Evolutionary conservation across 2,329 filamentous ascomycete species (phyloP).

Genomic region (Fusarium sp.): DNA sequence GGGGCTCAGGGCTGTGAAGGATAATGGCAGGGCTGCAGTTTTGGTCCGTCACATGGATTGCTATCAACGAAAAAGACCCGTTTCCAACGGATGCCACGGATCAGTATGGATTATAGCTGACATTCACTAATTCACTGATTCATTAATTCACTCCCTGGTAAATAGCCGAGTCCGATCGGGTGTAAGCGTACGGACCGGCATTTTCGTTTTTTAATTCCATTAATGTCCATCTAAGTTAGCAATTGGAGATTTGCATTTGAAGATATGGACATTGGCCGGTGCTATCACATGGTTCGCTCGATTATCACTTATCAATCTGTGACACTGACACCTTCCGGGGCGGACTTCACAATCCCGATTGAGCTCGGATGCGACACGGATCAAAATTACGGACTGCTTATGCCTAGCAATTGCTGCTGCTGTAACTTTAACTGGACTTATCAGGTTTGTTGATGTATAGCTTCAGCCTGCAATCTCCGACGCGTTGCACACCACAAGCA

Average conservation of each 20-base stretch:
- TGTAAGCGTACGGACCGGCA: slow-evolving; percentile 36
- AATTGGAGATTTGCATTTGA: slow-evolving; percentile 9
- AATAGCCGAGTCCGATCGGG: slow-evolving; percentile 46
- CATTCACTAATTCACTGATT: slow-evolving; percentile 29
- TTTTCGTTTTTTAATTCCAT: slow-evolving; percentile 38
- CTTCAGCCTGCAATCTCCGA: background rate
- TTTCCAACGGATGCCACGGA: slow-evolving; percentile 48
- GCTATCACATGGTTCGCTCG: slow-evolving; percentile 12
- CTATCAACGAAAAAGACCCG: slow-evolving; percentile 48
- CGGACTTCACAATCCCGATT: slow-evolving; percentile 9
- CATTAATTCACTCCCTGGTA: slow-evolving; percentile 19
- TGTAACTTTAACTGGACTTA: background rate
- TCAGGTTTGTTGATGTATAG: slow-evolving; percentile 2
- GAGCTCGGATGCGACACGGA: slow-evolving; percentile 24
- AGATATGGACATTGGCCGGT: background rate
- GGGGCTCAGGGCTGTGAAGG: slow-evolving; percentile 5
- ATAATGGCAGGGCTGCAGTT: slow-evolving; percentile 40
- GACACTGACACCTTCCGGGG: background rate
- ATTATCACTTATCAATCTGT: slow-evolving; percentile 28
- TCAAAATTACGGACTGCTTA: slow-evolving; percentile 27
- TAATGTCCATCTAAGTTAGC: slow-evolving; percentile 21
- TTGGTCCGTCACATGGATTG: slow-evolving; percentile 46
- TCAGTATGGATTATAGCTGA: slow-evolving; percentile 39
- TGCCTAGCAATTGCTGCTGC: background rate
- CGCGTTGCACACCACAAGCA: slow-evolving; percentile 1